phyloP scores from a whole-genome alignment of 768 basidiomycete genomes.

The Pisolithus orientalis region DNA sequence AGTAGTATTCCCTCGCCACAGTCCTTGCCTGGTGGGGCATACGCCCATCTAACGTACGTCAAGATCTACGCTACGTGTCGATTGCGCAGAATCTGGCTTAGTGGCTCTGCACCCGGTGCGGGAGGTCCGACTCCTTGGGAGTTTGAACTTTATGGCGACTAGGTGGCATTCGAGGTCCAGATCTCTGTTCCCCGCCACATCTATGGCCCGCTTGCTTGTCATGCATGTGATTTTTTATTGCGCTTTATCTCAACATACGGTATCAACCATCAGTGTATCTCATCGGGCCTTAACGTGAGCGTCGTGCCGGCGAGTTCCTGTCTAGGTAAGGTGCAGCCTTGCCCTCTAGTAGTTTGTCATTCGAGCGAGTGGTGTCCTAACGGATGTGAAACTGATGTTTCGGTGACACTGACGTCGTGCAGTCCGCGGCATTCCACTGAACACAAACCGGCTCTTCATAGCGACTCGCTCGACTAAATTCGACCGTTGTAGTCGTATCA shows the following conservation, averaged over 20 bases:
- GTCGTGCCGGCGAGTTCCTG: not conserved
- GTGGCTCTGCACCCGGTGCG: slow-evolving; percentile 45
- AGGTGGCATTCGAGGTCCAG: slow-evolving; percentile 13
- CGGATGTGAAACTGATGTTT: not conserved
- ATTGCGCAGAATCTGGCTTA: slow-evolving; percentile 72
- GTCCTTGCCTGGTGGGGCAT: slow-evolving; percentile 44
- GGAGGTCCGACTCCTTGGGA: slow-evolving; percentile 56
- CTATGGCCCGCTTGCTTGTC: not conserved
- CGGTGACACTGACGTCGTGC: not conserved
- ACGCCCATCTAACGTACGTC: slow-evolving; percentile 64
- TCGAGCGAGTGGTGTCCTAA: not conserved
- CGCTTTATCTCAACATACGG: not conserved
- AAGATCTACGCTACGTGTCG: slow-evolving; percentile 77
- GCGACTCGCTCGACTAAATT: not conserved
- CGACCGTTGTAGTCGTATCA: not conserved
- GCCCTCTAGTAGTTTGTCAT: not conserved
- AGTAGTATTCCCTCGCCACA: slow-evolving; percentile 11
- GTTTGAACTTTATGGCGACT: slow-evolving; percentile 57
- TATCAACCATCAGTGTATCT: not conserved
- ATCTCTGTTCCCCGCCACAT: not conserved
- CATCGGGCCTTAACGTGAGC: not conserved
- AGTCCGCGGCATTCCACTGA: not conserved
- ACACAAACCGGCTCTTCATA: no score
- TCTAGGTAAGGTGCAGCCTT: not conserved
- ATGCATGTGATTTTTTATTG: not conserved